Percentiles rank a stretch among this genome's conserved stretches.
Conservation (phyloP, 306 rosid genomes). For the Fragaria iinumae region DNA sequence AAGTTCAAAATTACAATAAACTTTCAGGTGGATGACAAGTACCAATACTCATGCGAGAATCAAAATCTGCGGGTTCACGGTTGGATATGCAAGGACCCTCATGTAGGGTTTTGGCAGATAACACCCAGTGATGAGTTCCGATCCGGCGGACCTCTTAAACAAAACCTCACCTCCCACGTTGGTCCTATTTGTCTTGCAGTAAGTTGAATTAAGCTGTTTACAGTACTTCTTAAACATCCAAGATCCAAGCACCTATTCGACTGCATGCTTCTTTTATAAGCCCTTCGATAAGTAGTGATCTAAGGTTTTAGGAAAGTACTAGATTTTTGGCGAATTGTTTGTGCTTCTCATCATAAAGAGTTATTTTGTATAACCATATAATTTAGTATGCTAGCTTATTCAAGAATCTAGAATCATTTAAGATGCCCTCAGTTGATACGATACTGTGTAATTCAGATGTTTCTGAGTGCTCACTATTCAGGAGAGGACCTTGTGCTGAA, state of each 20-base stretch:
- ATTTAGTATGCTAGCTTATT: neutral
- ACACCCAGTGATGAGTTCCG: constrained; percentile 48
- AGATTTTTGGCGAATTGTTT: too few species aligned
- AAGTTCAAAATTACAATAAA: neutral
- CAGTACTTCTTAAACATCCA: too few species aligned
- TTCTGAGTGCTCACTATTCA: constrained; percentile 46
- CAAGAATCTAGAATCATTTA: neutral
- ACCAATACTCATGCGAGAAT: constrained; percentile 46
- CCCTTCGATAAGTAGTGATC: too few species aligned
- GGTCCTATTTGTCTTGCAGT: constrained; percentile 33
- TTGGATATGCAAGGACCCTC: constrained; percentile 36
- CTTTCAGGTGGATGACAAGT: constrained; percentile 49
- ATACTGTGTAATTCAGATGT: constrained; percentile 27
- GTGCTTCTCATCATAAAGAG: too few species aligned
- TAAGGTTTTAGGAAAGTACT: too few species aligned
- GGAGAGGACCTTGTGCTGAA: constrained; percentile 45
- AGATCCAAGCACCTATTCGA: too few species aligned
- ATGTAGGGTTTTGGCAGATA: constrained; percentile 47
- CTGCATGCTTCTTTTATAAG: too few species aligned
- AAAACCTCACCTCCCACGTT: constrained; percentile 38
- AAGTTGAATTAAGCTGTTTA: neutral
- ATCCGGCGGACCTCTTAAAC: constrained; percentile 39
- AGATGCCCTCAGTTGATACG: neutral
- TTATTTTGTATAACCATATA: too few species aligned
- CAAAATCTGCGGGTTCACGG: constrained; percentile 43